phyloP scores from a whole-genome alignment of 768 basidiomycete species.

The Termitomyces sp. region DNA sequence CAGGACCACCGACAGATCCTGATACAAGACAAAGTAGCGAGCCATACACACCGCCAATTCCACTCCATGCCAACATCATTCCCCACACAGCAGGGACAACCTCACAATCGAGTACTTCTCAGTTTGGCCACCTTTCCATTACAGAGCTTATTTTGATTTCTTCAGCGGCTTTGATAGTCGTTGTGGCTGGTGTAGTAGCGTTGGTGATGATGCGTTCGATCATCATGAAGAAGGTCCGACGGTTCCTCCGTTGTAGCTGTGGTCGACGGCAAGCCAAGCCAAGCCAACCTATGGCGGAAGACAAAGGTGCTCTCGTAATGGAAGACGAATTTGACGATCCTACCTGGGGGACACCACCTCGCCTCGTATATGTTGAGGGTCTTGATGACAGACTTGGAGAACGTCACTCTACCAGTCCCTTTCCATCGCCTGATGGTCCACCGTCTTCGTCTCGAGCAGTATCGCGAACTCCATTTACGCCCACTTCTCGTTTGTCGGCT shows the following conservation, averaged over 20 bases:
- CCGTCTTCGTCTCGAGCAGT: not conserved
- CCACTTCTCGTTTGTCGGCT: not conserved
- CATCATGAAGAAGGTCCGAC: constrained; percentile 6
- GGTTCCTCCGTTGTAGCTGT: constrained; percentile 7
- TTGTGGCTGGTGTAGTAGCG: not conserved
- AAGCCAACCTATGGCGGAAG: not conserved
- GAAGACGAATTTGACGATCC: constrained; percentile 9
- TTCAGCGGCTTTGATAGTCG: constrained; percentile 5
- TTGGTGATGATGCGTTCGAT: constrained; percentile 10
- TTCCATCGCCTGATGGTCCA: not conserved
- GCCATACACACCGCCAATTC: constrained; percentile 11
- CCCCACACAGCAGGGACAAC: constrained; percentile 1
- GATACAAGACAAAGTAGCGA: not conserved
- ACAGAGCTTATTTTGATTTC: constrained; percentile 9
- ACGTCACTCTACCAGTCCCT: not conserved
- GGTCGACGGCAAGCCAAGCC: constrained; percentile 3
- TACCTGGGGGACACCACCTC: constrained; percentile 14
- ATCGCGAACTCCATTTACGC: not conserved
- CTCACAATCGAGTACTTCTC: not conserved
- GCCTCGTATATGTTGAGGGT: constrained; percentile 12
- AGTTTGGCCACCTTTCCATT: constrained; percentile 4
- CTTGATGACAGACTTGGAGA: not conserved
- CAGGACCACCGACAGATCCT: not conserved
- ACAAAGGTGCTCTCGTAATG: constrained; percentile 3
- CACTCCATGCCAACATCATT: constrained; percentile 19